Evolutionary conservation across 176 grass and related monocot genomes (phyloP).

Genomic region (Ananas comosus): DNA sequence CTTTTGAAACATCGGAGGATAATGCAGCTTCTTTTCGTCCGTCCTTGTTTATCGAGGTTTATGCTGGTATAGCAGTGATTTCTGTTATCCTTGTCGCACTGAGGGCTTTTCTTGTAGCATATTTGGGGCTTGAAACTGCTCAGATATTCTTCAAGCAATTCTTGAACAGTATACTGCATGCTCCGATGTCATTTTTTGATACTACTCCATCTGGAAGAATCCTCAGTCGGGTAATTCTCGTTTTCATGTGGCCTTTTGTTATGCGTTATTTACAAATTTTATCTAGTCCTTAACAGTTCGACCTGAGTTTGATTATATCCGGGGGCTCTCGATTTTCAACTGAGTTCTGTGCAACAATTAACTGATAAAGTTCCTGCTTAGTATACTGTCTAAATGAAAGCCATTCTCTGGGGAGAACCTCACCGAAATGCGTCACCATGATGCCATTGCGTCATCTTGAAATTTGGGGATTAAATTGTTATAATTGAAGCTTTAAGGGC

Average conservation of each 20-base stretch:
- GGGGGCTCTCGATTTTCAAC: too few species aligned
- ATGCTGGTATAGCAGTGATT: constrained; percentile 30
- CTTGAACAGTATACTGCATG: constrained; percentile 80
- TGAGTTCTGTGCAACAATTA: too few species aligned
- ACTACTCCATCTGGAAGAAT: constrained; percentile 93
- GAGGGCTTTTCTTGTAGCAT: constrained; percentile 48
- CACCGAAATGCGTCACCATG: neutral
- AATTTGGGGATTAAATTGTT: too few species aligned
- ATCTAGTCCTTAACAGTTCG: too few species aligned
- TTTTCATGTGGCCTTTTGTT: neutral
- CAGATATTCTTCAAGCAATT: constrained; percentile 76
- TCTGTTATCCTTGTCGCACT: constrained; percentile 43
- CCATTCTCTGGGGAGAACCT: too few species aligned
- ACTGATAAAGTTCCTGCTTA: too few species aligned
- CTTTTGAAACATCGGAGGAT: constrained; percentile 55
- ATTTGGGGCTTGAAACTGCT: constrained; percentile 70
- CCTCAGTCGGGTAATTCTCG: constrained; percentile 67
- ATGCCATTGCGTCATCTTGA: too few species aligned
- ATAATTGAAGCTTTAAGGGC: too few species aligned
- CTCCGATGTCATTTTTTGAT: constrained; percentile 96
- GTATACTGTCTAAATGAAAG: too few species aligned
- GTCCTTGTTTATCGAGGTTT: constrained; percentile 60
- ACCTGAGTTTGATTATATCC: too few species aligned
- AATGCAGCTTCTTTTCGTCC: constrained; percentile 37
- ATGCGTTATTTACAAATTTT: too few species aligned